A percentile compares a stretch with the other conserved stretches of the same genome.
phyloP scores from a whole-genome alignment of 1,284 basidiomycete genomes.

The Malassezia obtusa region DNA sequence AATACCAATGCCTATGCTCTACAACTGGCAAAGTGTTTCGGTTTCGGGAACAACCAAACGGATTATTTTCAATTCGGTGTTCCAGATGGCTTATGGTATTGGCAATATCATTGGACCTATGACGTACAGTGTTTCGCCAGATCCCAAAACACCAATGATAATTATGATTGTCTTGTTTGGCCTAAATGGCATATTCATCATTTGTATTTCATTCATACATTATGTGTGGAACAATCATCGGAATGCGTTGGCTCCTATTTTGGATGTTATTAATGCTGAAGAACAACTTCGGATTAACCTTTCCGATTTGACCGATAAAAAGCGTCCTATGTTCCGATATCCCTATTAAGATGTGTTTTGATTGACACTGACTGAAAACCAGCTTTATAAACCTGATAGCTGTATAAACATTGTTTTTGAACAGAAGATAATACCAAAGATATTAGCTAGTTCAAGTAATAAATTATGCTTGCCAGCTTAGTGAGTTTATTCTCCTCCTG shows the following conservation, averaged over 20 bases:
- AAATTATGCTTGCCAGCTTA: too few species aligned
- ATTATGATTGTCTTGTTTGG: constrained; percentile 39
- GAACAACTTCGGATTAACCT: constrained; percentile 23
- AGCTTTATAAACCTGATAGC: background rate
- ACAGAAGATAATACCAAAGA: background rate
- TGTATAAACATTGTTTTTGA: background rate
- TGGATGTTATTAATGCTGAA: background rate
- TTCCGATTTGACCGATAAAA: constrained; percentile 41
- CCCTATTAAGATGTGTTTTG: constrained; percentile 24
- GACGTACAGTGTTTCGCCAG: constrained; percentile 1
- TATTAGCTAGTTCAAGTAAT: background rate
- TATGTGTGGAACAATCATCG: constrained; percentile 4
- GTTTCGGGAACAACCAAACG: constrained; percentile 41
- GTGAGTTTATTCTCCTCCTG: too few species aligned
- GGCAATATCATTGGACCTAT: constrained; percentile 31
- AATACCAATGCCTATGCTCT: constrained; percentile 26
- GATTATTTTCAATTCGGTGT: constrained; percentile 30
- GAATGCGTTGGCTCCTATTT: constrained; percentile 7
- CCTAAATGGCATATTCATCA: constrained; percentile 20
- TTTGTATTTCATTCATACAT: constrained; percentile 18
- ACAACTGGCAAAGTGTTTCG: constrained; percentile 21
- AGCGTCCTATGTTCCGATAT: constrained; percentile 41
- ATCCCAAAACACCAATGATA: constrained; percentile 21
- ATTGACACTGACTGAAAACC: background rate
- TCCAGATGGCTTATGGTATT: constrained; percentile 34